A percentile compares a stretch with the other conserved stretches of the same genome.
These are phyloP conservation scores for Triticum aestivum DNA, from an alignment of 176 grass and related monocot genomes.

Conservation along the genomic window IWGSC_CS_RefSeq_v2.1 NC_057807.1:203902168-203902667, in stretches of 20 bases:
- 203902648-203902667: background rate
- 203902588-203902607: too few relatives aligned
- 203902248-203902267: background rate
- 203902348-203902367: background rate
- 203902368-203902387: background rate
- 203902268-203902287: too few relatives aligned
- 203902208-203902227: background rate
- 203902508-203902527: too few relatives aligned
- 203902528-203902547: too few relatives aligned
- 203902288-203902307: too few relatives aligned
- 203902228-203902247: background rate
- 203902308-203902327: background rate
- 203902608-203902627: too few relatives aligned
- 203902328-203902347: background rate
- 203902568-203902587: too few relatives aligned
- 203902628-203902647: background rate
- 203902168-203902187: too few relatives aligned
- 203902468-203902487: background rate
- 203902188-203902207: too few relatives aligned
- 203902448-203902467: background rate
- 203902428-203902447: background rate
- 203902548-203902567: too few relatives aligned
- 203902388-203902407: background rate
- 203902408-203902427: background rate
- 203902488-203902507: background rate